These are phyloP conservation scores for Tetrahymena borealis DNA, from an alignment of 73 alveolate species.

Conservation along the genomic window DNA sequence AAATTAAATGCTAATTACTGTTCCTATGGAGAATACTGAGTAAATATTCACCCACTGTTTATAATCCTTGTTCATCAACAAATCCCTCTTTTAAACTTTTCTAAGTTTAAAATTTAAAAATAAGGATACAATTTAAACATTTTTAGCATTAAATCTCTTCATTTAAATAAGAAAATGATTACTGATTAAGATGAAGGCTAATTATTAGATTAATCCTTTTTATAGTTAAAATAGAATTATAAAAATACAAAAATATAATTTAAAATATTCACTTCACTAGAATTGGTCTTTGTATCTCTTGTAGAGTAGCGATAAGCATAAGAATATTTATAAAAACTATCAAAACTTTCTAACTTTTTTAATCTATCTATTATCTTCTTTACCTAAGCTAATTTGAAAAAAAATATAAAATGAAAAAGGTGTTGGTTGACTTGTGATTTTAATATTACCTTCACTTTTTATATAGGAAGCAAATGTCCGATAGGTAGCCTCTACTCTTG, in stretches of 20 bases:
- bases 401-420: background rate
- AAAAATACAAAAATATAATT: too few relatives aligned
- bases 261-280: background rate
- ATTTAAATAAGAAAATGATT: background rate
- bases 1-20: background rate
- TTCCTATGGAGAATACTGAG: background rate
- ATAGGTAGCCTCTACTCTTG: background rate
- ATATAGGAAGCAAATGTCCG: background rate
- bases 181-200: background rate
- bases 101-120: too few relatives aligned
- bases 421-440: background rate
- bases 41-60: background rate
- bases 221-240: too few relatives aligned
- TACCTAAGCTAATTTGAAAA: background rate
- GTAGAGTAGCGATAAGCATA: background rate
- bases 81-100: background rate
- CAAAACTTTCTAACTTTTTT: background rate
- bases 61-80: background rate
- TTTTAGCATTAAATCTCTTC: background rate
- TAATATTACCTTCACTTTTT: background rate
- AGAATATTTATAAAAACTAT: background rate
- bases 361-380: background rate
- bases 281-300: background rate
- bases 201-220: too few relatives aligned
- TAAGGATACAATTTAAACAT: too few relatives aligned